Base-by-base conservation (phyloP, 768 basidiomycete species). In the Psilocybe azurescens region DNA sequence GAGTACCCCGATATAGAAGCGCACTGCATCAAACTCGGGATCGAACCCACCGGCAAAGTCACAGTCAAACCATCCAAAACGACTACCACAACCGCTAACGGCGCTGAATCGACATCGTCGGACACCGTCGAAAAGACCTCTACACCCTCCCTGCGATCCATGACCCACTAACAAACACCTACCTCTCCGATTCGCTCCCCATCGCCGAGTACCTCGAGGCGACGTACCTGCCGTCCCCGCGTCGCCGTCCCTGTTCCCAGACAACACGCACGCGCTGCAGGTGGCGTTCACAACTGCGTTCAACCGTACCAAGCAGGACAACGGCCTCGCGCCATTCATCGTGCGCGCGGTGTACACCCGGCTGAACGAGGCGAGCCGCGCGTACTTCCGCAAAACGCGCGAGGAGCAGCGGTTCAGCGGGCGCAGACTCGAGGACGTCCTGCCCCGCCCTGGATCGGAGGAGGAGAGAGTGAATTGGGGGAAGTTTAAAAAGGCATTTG, bases 181-280 rank as follows among this genome's bases (percentile, higher is more conserved):
- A 71, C 16, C 53, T 86, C 44, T 60, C 77, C 5, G 82, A 86
- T n/a, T 85, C 84, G 0, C 61, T 71, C 24, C 68, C 62, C 39
- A 86, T 87, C 56, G 84, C 81, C 0, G 67, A 74, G 14, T 85
- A 87, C 68, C 74, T 87, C 53, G 85, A 87, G 60, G 71, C 75
- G 4, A 73, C 76, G 3, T 86, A 85, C 65, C 84, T 85, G 0
- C 71, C 74, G 56, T 76, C 78, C 0, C 78, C 0, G 70, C 75
- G 56, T 76, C 78, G 0, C 79, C 79, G 3, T 39, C 47, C 1
- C 61, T 84, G 14, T 65, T 84, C 58, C 79, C 78, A 0, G 13
- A 61, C 46, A 47, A 56, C 24, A 65, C 61, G 4, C 51, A 58
- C 20, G 67, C 59, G 1, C 33, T 72, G 32, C 60, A 65, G 24